Evolutionary conservation across 2,329 filamentous ascomycete species (phyloP).

Genomic region (Amylocarpus encephaloides): DNA sequence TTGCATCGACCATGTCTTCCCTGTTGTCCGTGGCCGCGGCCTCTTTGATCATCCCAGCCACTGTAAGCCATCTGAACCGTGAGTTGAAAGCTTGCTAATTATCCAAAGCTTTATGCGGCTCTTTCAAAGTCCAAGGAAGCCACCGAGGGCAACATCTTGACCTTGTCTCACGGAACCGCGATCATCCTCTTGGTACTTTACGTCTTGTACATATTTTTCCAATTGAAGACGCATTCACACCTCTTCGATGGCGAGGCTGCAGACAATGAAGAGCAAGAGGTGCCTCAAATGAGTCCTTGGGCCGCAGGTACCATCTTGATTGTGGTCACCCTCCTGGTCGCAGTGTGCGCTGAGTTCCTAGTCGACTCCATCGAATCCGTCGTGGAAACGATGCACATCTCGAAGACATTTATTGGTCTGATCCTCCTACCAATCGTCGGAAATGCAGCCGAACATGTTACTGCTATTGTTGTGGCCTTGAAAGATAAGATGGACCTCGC

Average conservation of each 20-base stretch:
- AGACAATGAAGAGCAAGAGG: conserved; percentile 29
- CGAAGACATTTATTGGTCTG: conserved; percentile 74
- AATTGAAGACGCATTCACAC: conserved; percentile 66
- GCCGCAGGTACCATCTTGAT: conserved; percentile 51
- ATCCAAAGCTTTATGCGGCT: conserved; percentile 55
- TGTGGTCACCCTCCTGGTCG: conserved; percentile 61
- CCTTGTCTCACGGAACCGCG: conserved; percentile 68
- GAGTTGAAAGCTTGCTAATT: conserved; percentile 4
- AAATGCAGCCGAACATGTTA: conserved; percentile 76
- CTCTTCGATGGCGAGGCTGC: conserved; percentile 50
- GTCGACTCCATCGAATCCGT: conserved; percentile 70
- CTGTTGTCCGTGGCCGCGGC: conserved; percentile 70
- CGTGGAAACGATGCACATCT: conserved; percentile 63
- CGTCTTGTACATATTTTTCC: conserved; percentile 70
- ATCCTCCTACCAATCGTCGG: conserved; percentile 75
- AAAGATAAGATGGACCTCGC: conserved; percentile 72
- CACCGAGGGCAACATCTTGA: conserved; percentile 52
- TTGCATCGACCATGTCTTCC: conserved; percentile 69
- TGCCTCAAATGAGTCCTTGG: conserved; percentile 41
- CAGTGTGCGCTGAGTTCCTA: conserved; percentile 69
- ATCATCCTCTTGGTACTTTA: conserved; percentile 71
- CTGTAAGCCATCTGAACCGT: conserved; percentile 35
- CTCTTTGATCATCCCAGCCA: conserved; percentile 72
- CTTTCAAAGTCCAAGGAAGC: conserved; percentile 43
- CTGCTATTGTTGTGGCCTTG: conserved; percentile 70